These are phyloP conservation scores for Ochromonadaceae sp. DNA, from an alignment of 352 stramenopile species.

Conservation along the genomic window DNA sequence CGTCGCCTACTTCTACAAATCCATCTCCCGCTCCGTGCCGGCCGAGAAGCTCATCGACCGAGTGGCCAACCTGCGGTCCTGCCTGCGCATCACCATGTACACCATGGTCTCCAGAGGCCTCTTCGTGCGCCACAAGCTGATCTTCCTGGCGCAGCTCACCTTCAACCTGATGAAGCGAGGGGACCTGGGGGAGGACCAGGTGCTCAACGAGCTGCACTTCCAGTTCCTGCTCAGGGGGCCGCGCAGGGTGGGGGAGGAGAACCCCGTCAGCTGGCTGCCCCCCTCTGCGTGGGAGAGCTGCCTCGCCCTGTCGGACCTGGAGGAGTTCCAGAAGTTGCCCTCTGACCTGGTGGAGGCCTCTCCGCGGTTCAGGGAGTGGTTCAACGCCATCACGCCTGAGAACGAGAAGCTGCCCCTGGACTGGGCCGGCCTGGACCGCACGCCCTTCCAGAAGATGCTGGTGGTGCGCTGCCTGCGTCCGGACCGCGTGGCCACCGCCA, in stretches of 20 bases:
- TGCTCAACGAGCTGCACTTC: constrained; percentile 84
- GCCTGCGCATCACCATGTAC: constrained; percentile 85
- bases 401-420: constrained; percentile 89
- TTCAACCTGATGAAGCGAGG: constrained; percentile 92
- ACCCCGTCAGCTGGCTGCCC: constrained; percentile 71
- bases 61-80: constrained; percentile 76
- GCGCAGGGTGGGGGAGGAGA: constrained; percentile 45
- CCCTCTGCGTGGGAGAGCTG: constrained; percentile 71
- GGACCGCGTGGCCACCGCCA: constrained; percentile 78
- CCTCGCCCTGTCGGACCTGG: constrained; percentile 67
- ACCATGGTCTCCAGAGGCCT: constrained; percentile 85
- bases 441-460: constrained; percentile 87
- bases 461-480: constrained; percentile 79
- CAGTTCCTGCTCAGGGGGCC: constrained; percentile 77
- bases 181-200: constrained; percentile 76
- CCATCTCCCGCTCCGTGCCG: constrained; percentile 62
- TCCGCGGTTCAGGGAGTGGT: constrained; percentile 91
- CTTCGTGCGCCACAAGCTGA: constrained; percentile 90
- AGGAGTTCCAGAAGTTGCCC: constrained; percentile 91
- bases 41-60: constrained; percentile 69
- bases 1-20: constrained; percentile 91
- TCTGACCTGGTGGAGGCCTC: constrained; percentile 85
- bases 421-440: constrained; percentile 82
- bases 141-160: constrained; percentile 87
- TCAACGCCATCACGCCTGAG: constrained; percentile 85